Evolutionary conservation across 352 stramenopile genomes (phyloP), one percentile per base, ranked within the genome.

Genomic region (Globisporangium yorkense): DNA sequence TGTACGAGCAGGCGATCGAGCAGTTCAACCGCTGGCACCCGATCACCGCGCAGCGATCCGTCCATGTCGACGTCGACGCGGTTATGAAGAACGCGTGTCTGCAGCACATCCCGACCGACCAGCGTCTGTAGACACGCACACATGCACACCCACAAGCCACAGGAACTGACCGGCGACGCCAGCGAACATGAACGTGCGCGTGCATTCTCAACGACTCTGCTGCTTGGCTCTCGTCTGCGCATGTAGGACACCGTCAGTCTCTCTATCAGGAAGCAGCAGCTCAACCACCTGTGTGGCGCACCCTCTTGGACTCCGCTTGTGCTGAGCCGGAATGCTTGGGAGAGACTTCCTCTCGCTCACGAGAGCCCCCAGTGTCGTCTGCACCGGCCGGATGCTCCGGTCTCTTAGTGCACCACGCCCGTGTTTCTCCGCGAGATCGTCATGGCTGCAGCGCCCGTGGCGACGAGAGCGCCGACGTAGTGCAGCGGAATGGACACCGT

Each of bases 1-100:
- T 99, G 20, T 97, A 97, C 65, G 94, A 98, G 71, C 97, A 99
- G 73, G 97, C 94, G 39, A 84, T 98, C 5, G 94, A 97, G 66
- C 96, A 99, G 68, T 99, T 98, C 71, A 80, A 96, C 63, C 76
- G 96, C 37, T 99, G 97, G 96, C 77, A 89, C 66, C 77, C 74
- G 72, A 62, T 70, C 21, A 85, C 80, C 27, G 67, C 27, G 68
- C 72, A 16, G 66, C 72, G n/a, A 72, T 59, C 18, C 15, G 65
- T 84, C 49, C 68, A 78, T 31, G 72, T 78, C 45, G 67, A 78
- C 20, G 69, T 79, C 33, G 76, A 86, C 41, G 68, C 74, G 16
- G 74, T 85, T 37, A 75, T 90, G 55, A 72, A 75, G 59, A 64
- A 75, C 48, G 80, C 75, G 29, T 88, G 77, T 45, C 71, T 84